Base-by-base conservation (phyloP, 2,329 filamentous ascomycete genomes). In the Aureobasidium sp. region DNA sequence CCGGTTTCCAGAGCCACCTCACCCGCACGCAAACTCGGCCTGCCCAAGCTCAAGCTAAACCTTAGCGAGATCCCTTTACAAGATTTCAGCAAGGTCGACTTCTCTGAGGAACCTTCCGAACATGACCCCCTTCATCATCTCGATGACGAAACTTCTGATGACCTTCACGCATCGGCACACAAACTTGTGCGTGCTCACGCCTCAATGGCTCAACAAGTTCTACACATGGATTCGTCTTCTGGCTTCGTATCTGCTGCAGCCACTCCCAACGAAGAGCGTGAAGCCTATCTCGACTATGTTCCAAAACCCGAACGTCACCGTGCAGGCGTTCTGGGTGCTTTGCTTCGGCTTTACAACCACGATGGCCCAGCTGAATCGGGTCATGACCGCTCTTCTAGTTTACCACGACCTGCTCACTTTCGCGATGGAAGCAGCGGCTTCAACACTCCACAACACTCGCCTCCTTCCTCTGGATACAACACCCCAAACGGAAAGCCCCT, bases 241-340 rank as follows among this genome's bases (percentile, higher is more conserved):
- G 68, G 69, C 11, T 63, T 70, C 9, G 68, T 64, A 14, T 82
- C 80, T 17, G 80, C 79, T 17, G 76, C 77, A 47, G 73, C 76
- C 7, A 82, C 80, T 2, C 81, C 78, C 1, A 73, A 72, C 1
- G 72, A 76, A 45, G 77, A 79, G 49, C 70, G 74, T 42, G 78
- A 83, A 47, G 78, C 81, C 24, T 80, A 81, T 52, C 81, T 83
- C 47, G 81, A 83, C 61, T 90, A 89, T 69, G 82, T 89, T 19
- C 84, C 86, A 48, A 79, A 80, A 45, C 89, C 89, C 5, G 75
- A 79, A 24, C 82, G 86, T 65, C 92, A 90, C 71, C 84, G 86
- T 54, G 87, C 86, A 33, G 89, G 90, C 33, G 83, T 93, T 50
- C 77, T 95, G 1, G 85, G 86, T 2, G 87, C 85, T 0, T 76